Base-by-base conservation (phyloP, 2,329 filamentous ascomycete genomes). In the Neophaeococcomyces mojaviensis region DNA sequence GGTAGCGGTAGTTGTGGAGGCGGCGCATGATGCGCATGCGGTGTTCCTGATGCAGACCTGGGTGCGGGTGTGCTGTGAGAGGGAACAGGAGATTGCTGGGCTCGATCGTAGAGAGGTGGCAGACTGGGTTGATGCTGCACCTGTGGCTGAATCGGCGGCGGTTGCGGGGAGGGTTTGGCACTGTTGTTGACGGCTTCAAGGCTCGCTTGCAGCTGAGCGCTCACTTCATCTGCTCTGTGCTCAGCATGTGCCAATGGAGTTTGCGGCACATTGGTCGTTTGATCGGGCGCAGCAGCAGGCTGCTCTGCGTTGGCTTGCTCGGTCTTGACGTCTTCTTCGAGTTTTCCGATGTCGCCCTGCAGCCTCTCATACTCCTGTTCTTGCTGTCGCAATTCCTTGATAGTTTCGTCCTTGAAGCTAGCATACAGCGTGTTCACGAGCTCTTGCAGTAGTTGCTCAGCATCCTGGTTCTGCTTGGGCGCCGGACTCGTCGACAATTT, bases 381-480 rank as follows among this genome's bases (percentile, higher is more conserved):
- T 51, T 92, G 83, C 46, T 84, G 78, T 48, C 77, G 73, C 49
- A 96, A 86, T 58, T 83, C 76, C 46, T 71, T 69, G n/a, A 88
- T 74, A 39, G 83, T 71, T 35, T 82, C 71, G 37, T 84, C 78
- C 52, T 81, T 77, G 62, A 94, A 96, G 51, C 78, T 75, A 10
- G 77, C 74, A 61, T 92, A 94, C 1, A 95, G 72, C 53, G 82
- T 79, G 47, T 82, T 73, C 39, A 94, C 77, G 36, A 95, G 68
- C 2, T 49, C 46, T 39, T 53, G 49, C 4, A 57, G 22, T 19
- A 49, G 35, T 34, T 45, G 46, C 22, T 55, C 48, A 9, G 47
- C 39, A 5, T 46, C 44, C 52, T 89, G 84, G 52, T 78, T 74
- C 22, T 88, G 68, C 1, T 78, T 79, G 10, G 81, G 78, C 48